Base-by-base conservation (phyloP, 495 filamentous ascomycete species). In the Tuber indicum region DNA sequence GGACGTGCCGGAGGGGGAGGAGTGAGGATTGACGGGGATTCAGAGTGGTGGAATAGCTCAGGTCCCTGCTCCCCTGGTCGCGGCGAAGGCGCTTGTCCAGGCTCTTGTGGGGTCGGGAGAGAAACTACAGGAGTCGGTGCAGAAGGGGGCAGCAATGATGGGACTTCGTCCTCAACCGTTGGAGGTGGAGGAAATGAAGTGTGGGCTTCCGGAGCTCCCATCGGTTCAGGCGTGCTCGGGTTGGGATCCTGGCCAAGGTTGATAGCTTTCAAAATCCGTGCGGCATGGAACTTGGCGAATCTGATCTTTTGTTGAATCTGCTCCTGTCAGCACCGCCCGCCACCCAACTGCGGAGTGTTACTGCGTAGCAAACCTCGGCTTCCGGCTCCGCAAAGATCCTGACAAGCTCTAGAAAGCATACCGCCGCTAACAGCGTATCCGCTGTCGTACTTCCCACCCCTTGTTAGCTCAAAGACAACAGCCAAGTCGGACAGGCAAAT, bases 211-310 rank as follows among this genome's bases (percentile, higher is more conserved):
- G 58, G 12, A 6, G 58, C 26, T 0, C n/a, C 26, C 58, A 26
- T 19, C 3, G 14, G 26, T 66, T 66, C 62, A n/a, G 77, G 21
- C n/a, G 73, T 75, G 16, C 72, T 73, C 71, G 90, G 89, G 83
- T 99, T 99, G 7, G 96, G 94, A 83, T 99, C 95, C 77, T 93
- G 92, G 70, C 94, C 94, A 26, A 93, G 92, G 84, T 92, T 95
- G 78, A 97, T 88, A 2, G 95, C 96, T 85, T 94, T 97, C 3
- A 89, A 87, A 83, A 99, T 98, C 69, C 96, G 90, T 19, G 95
- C 84, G 21, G 96, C 94, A 84, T 99, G 97, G 87, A 92, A 98
- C 84, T 98, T 98, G 58, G 95, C 93, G 84, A 92, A 99, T 84
- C 94, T 97, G 84, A 94, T 92, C 86, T 97, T 97, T 41, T 92